Percentiles rank a stretch among this genome's conserved stretches.
These are phyloP conservation scores for Lachancea cidri DNA, from an alignment of 805 yeast genomes.

Conservation along the genomic window DNA sequence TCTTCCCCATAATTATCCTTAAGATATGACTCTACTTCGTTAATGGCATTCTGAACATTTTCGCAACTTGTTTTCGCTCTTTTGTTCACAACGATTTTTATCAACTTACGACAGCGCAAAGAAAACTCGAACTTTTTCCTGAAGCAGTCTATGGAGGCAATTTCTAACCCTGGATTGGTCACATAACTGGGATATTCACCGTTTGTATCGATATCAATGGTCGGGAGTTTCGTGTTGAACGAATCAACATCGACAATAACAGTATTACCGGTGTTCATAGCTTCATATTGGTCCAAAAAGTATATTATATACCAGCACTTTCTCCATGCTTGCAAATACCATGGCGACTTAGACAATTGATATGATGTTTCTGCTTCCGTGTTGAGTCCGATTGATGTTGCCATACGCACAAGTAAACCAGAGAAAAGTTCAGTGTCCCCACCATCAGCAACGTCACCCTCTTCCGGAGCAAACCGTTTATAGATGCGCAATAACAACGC, in stretches of 20 bases:
- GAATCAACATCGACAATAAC: slow-evolving; percentile 34
- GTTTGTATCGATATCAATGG: slow-evolving; percentile 24
- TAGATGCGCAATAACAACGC: slow-evolving; percentile 48
- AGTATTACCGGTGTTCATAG: slow-evolving; percentile 46
- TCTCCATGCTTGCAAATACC: slow-evolving; percentile 44
- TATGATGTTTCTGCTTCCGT: slow-evolving; percentile 45
- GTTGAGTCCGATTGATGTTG: slow-evolving; percentile 50
- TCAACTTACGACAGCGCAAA: slow-evolving; percentile 29
- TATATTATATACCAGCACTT: slow-evolving; percentile 54
- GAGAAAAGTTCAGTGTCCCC: slow-evolving; percentile 45
- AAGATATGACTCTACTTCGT: slow-evolving; percentile 36
- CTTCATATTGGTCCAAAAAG: slow-evolving; percentile 41
- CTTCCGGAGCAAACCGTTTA: slow-evolving; percentile 47
- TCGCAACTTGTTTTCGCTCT: slow-evolving; percentile 35
- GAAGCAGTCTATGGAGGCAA: slow-evolving; percentile 34
- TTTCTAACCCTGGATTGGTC: slow-evolving; percentile 39
- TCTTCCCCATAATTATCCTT: slow-evolving; percentile 31
- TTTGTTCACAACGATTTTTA: slow-evolving; percentile 39
- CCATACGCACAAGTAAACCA: slow-evolving; percentile 51
- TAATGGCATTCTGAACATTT: slow-evolving; percentile 34
- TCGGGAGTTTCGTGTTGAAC: slow-evolving; percentile 52
- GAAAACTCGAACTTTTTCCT: slow-evolving; percentile 31
- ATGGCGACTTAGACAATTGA: slow-evolving; percentile 19
- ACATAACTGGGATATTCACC: slow-evolving; percentile 35
- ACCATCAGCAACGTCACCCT: slow-evolving; percentile 50